A percentile compares a stretch with the other conserved stretches of the same genome.
Evolutionary conservation across 176 grass and related monocot species (phyloP).

Genomic region (barley (Hordeum vulgare)): DNA sequence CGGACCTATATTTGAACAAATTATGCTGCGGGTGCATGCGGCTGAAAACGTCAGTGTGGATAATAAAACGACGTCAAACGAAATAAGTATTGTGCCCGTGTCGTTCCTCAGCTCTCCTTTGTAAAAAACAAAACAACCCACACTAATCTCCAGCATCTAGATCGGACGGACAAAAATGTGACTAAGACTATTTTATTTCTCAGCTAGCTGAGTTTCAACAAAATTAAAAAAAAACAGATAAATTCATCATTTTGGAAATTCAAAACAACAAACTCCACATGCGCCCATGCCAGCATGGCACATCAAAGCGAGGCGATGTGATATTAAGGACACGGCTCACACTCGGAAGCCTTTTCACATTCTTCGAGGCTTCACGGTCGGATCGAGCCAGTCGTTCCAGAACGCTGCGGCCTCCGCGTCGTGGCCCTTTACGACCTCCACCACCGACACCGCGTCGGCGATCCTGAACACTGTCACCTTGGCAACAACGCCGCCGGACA

Average conservation of each 20-base stretch:
- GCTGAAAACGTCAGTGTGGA: too few species aligned
- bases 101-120: too few species aligned
- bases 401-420: constrained; percentile 21
- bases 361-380: constrained; percentile 24
- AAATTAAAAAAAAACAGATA: too few species aligned
- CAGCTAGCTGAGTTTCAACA: too few species aligned
- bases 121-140: too few species aligned
- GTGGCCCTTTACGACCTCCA: constrained; percentile 52
- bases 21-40: too few species aligned
- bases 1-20: too few species aligned
- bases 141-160: too few species aligned
- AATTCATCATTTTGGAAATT: background rate
- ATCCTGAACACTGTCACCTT: constrained; percentile 38
- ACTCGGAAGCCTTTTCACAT: background rate
- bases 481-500: constrained; percentile 36
- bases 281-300: background rate
- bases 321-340: background rate
- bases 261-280: background rate
- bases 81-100: too few species aligned
- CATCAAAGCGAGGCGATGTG: background rate
- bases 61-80: too few species aligned
- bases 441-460: constrained; percentile 40
- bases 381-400: constrained; percentile 55
- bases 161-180: too few species aligned
- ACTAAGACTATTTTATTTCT: too few species aligned